These are phyloP conservation scores for Aspergillus persii DNA, from an alignment of 2,329 filamentous ascomycete species.

Conservation along the genomic window DNA sequence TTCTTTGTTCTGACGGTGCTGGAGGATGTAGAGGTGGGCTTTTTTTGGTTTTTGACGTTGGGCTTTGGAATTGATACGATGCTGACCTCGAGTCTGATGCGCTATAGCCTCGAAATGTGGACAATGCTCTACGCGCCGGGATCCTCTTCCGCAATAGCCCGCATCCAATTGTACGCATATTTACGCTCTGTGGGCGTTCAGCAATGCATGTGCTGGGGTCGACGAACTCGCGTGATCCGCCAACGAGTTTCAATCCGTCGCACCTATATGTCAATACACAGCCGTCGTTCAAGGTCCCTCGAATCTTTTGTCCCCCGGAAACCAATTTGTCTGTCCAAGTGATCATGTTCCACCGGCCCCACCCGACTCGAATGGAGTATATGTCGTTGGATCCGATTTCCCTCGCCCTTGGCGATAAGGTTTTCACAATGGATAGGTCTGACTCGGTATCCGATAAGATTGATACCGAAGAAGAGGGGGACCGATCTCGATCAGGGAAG, in stretches of 20 bases:
- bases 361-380: conserved; percentile 90
- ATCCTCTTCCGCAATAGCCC: conserved; percentile 79
- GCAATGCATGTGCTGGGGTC: conserved; percentile 84
- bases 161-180: conserved; percentile 76
- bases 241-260: conserved; percentile 59
- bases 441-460: conserved; percentile 51
- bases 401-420: conserved; percentile 76
- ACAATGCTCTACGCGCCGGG: conserved; percentile 79
- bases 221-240: conserved; percentile 62
- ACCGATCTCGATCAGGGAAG: conserved; percentile 61
- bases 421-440: conserved; percentile 34
- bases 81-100: conserved; percentile 2
- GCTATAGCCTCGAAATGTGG: conserved; percentile 71
- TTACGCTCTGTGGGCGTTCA: conserved; percentile 77
- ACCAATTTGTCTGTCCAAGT: conserved; percentile 76
- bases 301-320: conserved; percentile 65
- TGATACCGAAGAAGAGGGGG: conserved; percentile 70
- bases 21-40: conserved; percentile 82
- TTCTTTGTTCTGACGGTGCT: conserved; percentile 86
- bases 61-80: neutral
- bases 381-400: conserved; percentile 88
- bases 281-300: conserved; percentile 58
- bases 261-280: conserved; percentile 64
- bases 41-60: neutral
- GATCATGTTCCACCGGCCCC: conserved; percentile 82